Percentiles rank a stretch among this genome's conserved stretches.
Conservation (phyloP, 2,329 filamentous ascomycete genomes). For the Aspergillus pseudotamarii region DNA sequence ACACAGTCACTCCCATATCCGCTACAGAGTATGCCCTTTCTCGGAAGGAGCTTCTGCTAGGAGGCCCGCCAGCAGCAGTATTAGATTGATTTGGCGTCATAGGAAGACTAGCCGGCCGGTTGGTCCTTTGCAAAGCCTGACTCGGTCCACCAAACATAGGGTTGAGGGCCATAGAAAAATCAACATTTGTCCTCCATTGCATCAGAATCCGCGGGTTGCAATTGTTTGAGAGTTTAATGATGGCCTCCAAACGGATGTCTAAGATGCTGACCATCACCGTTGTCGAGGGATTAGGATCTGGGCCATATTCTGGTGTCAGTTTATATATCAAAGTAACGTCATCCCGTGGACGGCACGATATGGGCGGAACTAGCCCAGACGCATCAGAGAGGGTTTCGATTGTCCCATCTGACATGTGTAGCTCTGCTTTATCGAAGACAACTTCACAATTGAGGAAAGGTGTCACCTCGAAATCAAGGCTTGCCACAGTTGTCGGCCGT, state of each 20-base stretch:
- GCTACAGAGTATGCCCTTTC: conserved; percentile 43
- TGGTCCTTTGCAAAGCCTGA: conserved; percentile 48
- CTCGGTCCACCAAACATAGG: conserved; percentile 50
- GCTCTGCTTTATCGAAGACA: conserved; percentile 50
- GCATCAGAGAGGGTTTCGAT: conserved; percentile 47
- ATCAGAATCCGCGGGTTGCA: conserved; percentile 50
- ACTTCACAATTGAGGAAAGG: conserved; percentile 55
- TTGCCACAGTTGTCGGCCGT: conserved; percentile 53
- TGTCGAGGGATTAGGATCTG: conserved; percentile 39
- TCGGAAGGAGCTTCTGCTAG: conserved; percentile 38
- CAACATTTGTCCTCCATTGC: conserved; percentile 53
- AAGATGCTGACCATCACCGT: conserved; percentile 45
- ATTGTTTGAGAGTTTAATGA: conserved; percentile 42
- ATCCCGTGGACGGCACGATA: conserved; percentile 55
- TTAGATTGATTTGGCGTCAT: conserved; percentile 30
- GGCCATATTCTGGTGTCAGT: conserved; percentile 44
- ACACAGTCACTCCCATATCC: conserved; percentile 56
- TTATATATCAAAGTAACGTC: conserved; percentile 62
- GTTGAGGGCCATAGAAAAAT: conserved; percentile 52
- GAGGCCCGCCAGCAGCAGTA: conserved; percentile 17
- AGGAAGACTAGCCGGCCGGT: conserved; percentile 49
- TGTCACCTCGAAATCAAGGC: conserved; percentile 59
- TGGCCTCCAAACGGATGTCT: conserved; percentile 50
- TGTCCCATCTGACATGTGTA: conserved; percentile 51
- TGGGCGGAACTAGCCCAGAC: conserved; percentile 38